Evolutionary conservation across 106 monocot species (phyloP).

Genomic region (Alisma plantagoaquatica): DNA sequence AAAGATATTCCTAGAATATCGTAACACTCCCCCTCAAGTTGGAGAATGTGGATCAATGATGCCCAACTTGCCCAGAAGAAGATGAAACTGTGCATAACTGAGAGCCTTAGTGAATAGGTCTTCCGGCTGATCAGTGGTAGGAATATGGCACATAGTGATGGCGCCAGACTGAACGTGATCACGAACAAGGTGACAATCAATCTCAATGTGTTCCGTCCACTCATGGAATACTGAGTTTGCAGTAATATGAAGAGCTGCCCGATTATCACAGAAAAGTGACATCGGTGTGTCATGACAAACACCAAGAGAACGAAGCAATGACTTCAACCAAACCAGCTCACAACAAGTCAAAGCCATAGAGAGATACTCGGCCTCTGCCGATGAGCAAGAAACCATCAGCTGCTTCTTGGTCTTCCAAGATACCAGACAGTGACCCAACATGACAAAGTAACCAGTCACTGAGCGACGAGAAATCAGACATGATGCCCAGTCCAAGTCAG

Average conservation of each 20-base stretch:
- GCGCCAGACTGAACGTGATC: background rate
- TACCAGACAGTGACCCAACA: background rate
- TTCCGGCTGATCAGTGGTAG: too few species aligned
- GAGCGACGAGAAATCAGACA: background rate
- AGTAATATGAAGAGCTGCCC: background rate
- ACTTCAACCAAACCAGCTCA: background rate
- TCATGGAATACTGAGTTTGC: background rate
- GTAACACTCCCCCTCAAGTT: too few species aligned
- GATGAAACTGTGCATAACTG: too few species aligned
- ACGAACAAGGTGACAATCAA: constrained; percentile 1
- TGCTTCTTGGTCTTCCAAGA: constrained; percentile 12
- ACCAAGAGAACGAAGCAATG: background rate
- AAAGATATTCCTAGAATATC: too few species aligned
- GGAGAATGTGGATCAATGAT: too few species aligned
- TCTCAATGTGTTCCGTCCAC: constrained; percentile 1
- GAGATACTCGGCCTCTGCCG: constrained; percentile 1
- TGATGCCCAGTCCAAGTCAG: constrained; percentile 6
- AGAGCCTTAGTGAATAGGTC: too few species aligned
- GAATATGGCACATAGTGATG: too few species aligned
- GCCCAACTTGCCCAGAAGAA: too few species aligned
- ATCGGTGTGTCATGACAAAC: background rate
- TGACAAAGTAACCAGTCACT: background rate
- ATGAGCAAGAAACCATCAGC: background rate
- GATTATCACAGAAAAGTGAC: background rate
- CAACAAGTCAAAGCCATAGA: background rate